Evolutionary conservation across 768 basidiomycete species (phyloP).

Genomic region (Termitomyces sp.): DNA sequence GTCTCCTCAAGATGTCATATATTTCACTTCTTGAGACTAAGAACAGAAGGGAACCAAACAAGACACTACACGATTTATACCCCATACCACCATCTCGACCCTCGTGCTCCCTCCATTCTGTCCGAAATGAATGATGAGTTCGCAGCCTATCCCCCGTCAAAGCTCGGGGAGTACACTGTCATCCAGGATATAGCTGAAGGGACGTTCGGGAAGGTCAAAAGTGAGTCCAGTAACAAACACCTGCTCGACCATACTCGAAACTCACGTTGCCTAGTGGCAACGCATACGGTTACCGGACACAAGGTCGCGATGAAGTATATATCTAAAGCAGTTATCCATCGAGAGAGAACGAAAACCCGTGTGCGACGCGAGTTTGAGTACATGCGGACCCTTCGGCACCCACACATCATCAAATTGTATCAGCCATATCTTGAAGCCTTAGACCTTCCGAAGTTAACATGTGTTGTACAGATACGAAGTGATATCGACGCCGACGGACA

Average conservation of each 20-base stretch:
- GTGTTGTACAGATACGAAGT: constrained; percentile 61
- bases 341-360: constrained; percentile 85
- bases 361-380: constrained; percentile 97
- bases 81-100: constrained; percentile 22
- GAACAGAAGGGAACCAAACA: constrained; percentile 13
- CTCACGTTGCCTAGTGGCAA: constrained; percentile 60
- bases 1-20: neutral
- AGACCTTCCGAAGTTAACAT: constrained; percentile 9
- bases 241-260: neutral
- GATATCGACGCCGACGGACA: constrained; percentile 91
- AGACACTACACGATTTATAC: constrained; percentile 19
- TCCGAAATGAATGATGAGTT: constrained; percentile 26
- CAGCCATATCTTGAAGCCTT: constrained; percentile 20
- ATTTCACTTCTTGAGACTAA: neutral
- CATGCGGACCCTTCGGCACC: constrained; percentile 88
- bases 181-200: constrained; percentile 89
- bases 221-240: constrained; percentile 39
- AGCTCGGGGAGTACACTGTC: constrained; percentile 89
- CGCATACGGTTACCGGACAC: constrained; percentile 91
- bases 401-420: constrained; percentile 97
- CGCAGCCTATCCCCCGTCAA: constrained; percentile 48
- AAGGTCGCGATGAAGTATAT: constrained; percentile 98
- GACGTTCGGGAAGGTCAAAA: constrained; percentile 98
- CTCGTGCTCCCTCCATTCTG: constrained; percentile 13
- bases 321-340: constrained; percentile 87